Evolutionary conservation across 2,329 filamentous ascomycete genomes (phyloP), one percentile per base, ranked within the genome.

Genomic region (Sphaerulina musiva): DNA sequence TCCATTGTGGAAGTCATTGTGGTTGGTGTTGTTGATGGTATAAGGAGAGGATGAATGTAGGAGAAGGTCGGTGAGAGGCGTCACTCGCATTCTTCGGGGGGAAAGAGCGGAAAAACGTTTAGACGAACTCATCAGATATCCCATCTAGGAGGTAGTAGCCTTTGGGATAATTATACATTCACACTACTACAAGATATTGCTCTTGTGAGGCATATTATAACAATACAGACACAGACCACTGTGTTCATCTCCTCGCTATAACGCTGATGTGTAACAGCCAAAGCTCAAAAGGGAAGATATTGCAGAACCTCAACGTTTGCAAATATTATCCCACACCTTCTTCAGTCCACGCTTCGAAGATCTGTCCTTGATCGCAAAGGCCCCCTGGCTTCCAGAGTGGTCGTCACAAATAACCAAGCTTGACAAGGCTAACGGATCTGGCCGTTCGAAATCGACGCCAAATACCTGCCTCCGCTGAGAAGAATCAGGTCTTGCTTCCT

Each of bases 401-500:
- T 70, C 67, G 43, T 70, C 68, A 42, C 64, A 68, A 46, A 69
- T 58, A 6, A 76, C 72, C 17, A 84, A 70, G 42, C 77, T 75
- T 39, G 79, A 78, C 14, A 82, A 68, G n/a, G 77, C 76, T 34
- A 83, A 69, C 2, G 80, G 78, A 57, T 82, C 76, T 60, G 74
- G 56, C n/a, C 56, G 58, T 20, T 57, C 57, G 6, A 63, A 43
- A n/a, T 61, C 59, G n/a, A 60, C 60, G 10, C 54, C 60, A 14
- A 57, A 60, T 2, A 52, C 53, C 31, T 62, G 53, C 14, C 54
- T 60, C 12, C 59, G 49, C 34, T 62, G 51, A 26, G 73, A 73
- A 41, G 83, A 83, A 64, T 90, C 88, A 12, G 88, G 78, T 57
- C 84, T 78, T 9, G 20, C 20, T 20, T 85, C 82, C 58, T 92